Base-by-base conservation (phyloP, 352 stramenopile species). In the Phytophthora fragariae region DNA sequence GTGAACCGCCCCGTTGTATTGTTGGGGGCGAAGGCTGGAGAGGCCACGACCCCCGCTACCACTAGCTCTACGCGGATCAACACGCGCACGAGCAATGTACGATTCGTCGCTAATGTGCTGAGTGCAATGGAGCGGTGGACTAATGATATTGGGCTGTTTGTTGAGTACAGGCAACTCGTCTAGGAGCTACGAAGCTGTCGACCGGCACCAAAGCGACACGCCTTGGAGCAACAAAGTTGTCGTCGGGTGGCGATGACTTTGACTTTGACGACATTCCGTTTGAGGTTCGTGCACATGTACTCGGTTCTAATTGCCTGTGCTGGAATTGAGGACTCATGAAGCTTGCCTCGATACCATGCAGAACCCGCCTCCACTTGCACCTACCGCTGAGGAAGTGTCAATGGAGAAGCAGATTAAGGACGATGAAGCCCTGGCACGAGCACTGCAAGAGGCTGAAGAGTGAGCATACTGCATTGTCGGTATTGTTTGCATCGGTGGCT, bases 231-330 rank as follows among this genome's bases (percentile, higher is more conserved):
- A 95, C 88, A 1, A 97, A 97, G 77, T 72, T 97, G 55, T 94
- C 84, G 35, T 84, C 74, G 5, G 80, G 79, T 11, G 71, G 37
- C 9, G 80, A 79, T 14, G 89, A 96, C 69, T 97, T 97, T 77
- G 90, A 97, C 66, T 97, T 97, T 69, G 90, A 97, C 62, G 89
- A 94, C 57, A 95, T 97, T 49, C 88, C 88, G 10, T 96, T 96
- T 54, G 85, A 93, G 77, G 90, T 97, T 12, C 8, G 57, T 70
- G 7, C 11, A 31, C 17, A 10, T 35, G 35, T 8, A 12, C 27
- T 46, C 21, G 33, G 8, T 9, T 15, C 24, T 35, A 14, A 44
- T 12, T 27, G 41, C 29, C 19, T 17, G 17, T 35, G n/a, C 8
- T 54, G 17, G 47, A 5, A 8, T 17, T 3, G 3, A 29, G 19